These are phyloP conservation scores for Jacaranda copaia DNA, from an alignment of 257 asterid genomes.

Conservation along the genomic window DNA sequence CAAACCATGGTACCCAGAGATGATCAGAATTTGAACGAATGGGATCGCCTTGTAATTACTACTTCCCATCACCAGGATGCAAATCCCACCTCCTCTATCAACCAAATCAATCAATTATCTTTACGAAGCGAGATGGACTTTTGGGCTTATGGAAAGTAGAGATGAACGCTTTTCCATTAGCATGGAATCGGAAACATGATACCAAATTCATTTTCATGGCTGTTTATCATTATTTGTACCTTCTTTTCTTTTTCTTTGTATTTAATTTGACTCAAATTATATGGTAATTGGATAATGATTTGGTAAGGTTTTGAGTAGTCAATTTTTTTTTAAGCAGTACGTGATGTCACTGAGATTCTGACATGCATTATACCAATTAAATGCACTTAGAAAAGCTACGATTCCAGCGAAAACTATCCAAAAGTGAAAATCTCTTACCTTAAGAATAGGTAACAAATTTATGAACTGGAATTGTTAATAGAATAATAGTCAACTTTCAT, in stretches of 20 bases:
- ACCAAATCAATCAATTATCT: constrained; percentile 58
- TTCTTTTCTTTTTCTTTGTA: background rate
- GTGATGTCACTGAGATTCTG: background rate
- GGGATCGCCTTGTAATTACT: constrained; percentile 53
- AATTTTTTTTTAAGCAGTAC: background rate
- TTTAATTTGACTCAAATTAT: background rate
- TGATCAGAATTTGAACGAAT: constrained; percentile 49
- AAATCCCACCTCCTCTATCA: constrained; percentile 42
- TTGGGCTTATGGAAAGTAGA: constrained; percentile 64
- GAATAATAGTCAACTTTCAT: background rate
- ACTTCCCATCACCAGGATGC: constrained; percentile 43
- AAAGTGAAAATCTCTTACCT: background rate
- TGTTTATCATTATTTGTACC: background rate
- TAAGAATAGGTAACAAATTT: background rate
- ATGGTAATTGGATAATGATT: constrained; percentile 12
- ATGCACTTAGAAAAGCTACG: no score
- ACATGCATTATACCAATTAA: no score
- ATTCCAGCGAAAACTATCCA: no score
- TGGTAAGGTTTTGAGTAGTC: background rate
- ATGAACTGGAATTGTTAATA: background rate
- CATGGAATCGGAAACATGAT: no score
- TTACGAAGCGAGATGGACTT: constrained; percentile 77
- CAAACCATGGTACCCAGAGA: constrained; percentile 25
- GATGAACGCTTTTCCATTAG: background rate
- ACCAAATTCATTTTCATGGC: background rate